A percentile compares a stretch with the other conserved stretches of the same genome.
These are phyloP conservation scores for Myxozyma vanderwaltii DNA, from an alignment of 805 yeast species.

Conservation along the genomic window DNA sequence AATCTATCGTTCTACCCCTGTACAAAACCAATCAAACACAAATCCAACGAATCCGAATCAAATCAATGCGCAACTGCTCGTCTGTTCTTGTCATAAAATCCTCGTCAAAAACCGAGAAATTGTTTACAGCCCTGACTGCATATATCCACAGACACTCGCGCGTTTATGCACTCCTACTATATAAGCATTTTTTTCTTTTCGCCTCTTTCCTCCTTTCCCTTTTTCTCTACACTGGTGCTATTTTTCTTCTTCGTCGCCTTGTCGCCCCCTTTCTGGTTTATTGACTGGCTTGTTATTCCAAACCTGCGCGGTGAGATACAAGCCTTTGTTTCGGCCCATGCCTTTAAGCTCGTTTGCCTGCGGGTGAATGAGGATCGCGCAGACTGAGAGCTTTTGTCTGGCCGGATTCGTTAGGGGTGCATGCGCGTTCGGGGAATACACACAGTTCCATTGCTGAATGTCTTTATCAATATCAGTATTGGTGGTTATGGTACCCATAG, in stretches of 20 bases:
- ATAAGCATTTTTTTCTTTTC: not conserved
- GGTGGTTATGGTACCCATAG: constrained; percentile 35
- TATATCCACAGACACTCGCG: not conserved
- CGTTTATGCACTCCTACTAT: not conserved
- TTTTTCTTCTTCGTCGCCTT: constrained; percentile 14
- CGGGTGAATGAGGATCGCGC: constrained; percentile 4
- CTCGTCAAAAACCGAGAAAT: no score
- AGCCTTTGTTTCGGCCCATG: constrained; percentile 5
- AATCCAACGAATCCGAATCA: no score
- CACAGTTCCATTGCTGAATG: constrained; percentile 33
- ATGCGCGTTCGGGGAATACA: constrained; percentile 10
- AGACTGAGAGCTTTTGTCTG: not conserved
- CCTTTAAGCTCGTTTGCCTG: constrained; percentile 8
- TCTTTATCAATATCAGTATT: constrained; percentile 10
- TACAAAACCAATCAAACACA: not conserved
- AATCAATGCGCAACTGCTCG: no score
- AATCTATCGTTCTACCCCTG: not conserved
- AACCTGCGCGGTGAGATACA: constrained; percentile 23
- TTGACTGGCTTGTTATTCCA: constrained; percentile 8
- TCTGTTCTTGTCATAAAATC: no score
- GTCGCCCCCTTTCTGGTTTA: constrained; percentile 2
- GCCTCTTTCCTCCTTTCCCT: constrained; percentile 12
- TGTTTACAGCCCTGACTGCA: not conserved
- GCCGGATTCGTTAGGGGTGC: constrained; percentile 6
- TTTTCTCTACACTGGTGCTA: constrained; percentile 21